Evolutionary conservation across 139 green algal species (phyloP).

Genomic region (Mychonastes homosphaera): DNA sequence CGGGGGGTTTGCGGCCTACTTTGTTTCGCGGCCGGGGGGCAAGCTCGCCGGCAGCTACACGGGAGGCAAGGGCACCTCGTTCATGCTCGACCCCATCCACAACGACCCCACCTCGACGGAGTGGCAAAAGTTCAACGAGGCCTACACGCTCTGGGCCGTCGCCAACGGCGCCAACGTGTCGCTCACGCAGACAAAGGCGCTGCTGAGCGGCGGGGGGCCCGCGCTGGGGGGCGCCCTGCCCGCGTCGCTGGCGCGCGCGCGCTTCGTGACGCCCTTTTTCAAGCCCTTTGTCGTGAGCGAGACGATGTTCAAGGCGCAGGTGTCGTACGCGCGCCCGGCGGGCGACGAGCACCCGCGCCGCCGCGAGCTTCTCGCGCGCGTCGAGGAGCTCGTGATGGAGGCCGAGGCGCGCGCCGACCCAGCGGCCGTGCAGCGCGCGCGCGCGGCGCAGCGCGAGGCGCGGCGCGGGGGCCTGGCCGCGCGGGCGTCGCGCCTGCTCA

Average conservation of each 20-base stretch:
- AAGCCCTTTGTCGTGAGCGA: neutral
- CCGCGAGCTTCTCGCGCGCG: too few species aligned
- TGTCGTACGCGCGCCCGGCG: too few species aligned
- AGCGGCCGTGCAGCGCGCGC: too few species aligned
- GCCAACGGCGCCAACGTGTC: neutral
- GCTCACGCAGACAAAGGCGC: constrained; percentile 9
- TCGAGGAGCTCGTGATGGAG: too few species aligned
- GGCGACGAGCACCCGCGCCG: too few species aligned
- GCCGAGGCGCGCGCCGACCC: too few species aligned
- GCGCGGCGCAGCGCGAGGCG: too few species aligned
- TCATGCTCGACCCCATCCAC: constrained; percentile 16
- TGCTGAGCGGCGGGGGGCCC: too few species aligned
- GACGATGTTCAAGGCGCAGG: too few species aligned
- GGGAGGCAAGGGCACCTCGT: neutral
- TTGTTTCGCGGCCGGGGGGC: too few species aligned
- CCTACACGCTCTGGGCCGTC: constrained; percentile 7
- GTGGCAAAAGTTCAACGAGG: constrained; percentile 7
- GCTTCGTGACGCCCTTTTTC: constrained; percentile 7
- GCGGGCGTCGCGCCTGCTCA: too few species aligned
- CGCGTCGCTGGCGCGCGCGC: neutral
- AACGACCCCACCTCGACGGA: constrained; percentile 1
- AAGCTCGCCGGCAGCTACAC: constrained; percentile 7
- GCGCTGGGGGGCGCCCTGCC: neutral
- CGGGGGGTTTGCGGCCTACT: constrained; percentile 3
- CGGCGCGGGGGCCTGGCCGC: too few species aligned